Percentiles rank a stretch among this genome's conserved stretches.
Evolutionary conservation across 305 asterid species (phyloP).

Genomic region (Fraxinus ornus): DNA sequence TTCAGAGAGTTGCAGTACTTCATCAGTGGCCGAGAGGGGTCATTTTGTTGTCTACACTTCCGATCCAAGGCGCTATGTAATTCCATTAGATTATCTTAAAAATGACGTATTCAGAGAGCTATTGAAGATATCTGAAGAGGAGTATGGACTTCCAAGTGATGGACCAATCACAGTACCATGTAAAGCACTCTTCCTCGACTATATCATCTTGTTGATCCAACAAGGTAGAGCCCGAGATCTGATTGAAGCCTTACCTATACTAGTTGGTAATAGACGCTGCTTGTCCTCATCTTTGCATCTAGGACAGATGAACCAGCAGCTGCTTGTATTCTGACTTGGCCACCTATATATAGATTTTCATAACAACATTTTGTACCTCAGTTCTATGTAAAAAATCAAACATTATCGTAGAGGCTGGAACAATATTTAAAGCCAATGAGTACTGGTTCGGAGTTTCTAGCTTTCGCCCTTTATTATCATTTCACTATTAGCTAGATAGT

Average conservation of each 20-base stretch:
- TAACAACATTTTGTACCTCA: not conserved
- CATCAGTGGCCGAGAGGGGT: conserved; percentile 28
- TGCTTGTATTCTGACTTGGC: not conserved
- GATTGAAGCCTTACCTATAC: conserved; percentile 25
- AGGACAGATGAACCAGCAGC: not conserved
- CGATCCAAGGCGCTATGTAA: conserved; percentile 28
- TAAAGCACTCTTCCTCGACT: conserved; percentile 29
- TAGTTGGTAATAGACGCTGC: not conserved
- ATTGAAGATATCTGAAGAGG: conserved; percentile 40
- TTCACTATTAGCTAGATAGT: not conserved
- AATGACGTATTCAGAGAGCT: conserved; percentile 28
- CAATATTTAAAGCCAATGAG: not conserved
- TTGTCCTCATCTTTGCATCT: not conserved
- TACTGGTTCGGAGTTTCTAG: not conserved
- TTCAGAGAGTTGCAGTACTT: not conserved
- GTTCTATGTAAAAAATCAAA: not conserved
- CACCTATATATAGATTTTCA: not conserved
- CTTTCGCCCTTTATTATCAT: not conserved
- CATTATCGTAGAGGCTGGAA: not conserved
- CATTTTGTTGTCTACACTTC: conserved; percentile 36
- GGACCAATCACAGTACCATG: conserved; percentile 42
- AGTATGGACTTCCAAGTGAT: conserved; percentile 32
- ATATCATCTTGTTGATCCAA: conserved; percentile 24
- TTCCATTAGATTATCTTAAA: conserved; percentile 33
- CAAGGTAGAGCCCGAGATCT: conserved; percentile 20